A percentile compares a stretch with the other conserved stretches of the same genome.
Evolutionary conservation across 192 early-diverging fungal genomes (phyloP).

Genomic region (Backusella morwellensis): DNA sequence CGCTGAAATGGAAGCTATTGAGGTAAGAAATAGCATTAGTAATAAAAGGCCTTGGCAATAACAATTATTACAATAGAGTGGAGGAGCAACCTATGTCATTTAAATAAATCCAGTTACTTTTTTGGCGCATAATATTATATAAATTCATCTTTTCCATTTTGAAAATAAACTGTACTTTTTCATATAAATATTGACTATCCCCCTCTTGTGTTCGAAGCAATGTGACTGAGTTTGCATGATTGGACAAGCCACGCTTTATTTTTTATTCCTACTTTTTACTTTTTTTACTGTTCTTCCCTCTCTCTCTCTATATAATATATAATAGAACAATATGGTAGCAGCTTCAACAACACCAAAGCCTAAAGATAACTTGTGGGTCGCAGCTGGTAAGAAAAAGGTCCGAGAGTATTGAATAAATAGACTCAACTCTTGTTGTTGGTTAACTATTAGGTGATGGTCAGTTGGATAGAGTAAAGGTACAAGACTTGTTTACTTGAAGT

Average conservation of each 20-base stretch:
- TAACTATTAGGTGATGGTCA: slow-evolving; percentile 52
- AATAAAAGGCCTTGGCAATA: not conserved
- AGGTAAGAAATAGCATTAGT: slow-evolving; percentile 30
- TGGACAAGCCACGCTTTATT: not conserved
- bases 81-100: slow-evolving; percentile 13
- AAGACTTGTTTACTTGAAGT: not conserved
- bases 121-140: not conserved
- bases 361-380: slow-evolving; percentile 66
- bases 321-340: not conserved
- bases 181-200: not conserved
- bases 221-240: slow-evolving; percentile 1
- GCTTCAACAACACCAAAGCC: not conserved
- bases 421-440: not conserved
- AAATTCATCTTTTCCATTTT: not conserved
- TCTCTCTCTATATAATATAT: not conserved
- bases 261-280: not conserved
- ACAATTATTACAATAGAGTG: not conserved
- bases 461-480: slow-evolving; percentile 55
- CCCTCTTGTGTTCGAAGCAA: not conserved
- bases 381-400: slow-evolving; percentile 36
- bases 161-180: not conserved
- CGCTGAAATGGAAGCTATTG: slow-evolving; percentile 50
- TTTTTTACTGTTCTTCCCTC: not conserved
- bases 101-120: not conserved
- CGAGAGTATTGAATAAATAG: not conserved